Base-by-base conservation (phyloP, 345 rosid species). In the Pseudoturritis turrita region DNA sequence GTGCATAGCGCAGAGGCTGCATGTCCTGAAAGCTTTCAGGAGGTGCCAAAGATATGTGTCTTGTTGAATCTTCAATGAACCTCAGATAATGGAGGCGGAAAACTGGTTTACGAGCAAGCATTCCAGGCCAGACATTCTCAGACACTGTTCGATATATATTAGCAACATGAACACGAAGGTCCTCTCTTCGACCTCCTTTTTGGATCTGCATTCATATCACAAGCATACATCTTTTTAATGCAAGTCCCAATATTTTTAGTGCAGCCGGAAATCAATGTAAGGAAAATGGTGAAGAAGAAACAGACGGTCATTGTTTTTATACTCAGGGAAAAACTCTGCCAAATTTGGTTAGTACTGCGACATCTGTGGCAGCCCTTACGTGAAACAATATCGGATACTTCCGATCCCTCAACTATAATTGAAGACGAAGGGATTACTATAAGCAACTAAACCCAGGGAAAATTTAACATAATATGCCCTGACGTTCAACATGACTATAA, bases 91-190 rank as follows among this genome's bases (percentile, higher is more conserved):
- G 97, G 68, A 83, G 94, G 77, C 93, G 94, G 72, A 91, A 84
- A 74, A 86, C 89, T 14, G 89, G 92, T 72, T 91, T 91, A 65
- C 91, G 90, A 64, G 80, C 82, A 80, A 95, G 81, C 91, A 86
- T 82, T 66, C 98, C 94, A 68, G 98, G 99, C 99, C 99, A 95
- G 78, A 95, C 82, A 77, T 84, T 88, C 82, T 95, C 99, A 65
- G 99, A 88, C 71, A 95, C 89, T 53, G 87, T 86, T 35, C 94
- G 89, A 71, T 89, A 95, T 72, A 95, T 95, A 78, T 85, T 95
- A 44, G 98, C 96, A 45, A 92, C 83, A 74, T 91, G 96, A 28
- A 76, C 73, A 22, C 96, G 96, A 57, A 95, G 92, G 72, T 95
- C 99, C 76, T 95, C 99, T 50, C 96, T 91, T 26, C 99, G 98